A percentile compares a stretch with the other conserved stretches of the same genome.
These are phyloP conservation scores for Pyrrhoderma noxium DNA, from an alignment of 1,284 basidiomycete genomes.

Conservation along the genomic window DNA sequence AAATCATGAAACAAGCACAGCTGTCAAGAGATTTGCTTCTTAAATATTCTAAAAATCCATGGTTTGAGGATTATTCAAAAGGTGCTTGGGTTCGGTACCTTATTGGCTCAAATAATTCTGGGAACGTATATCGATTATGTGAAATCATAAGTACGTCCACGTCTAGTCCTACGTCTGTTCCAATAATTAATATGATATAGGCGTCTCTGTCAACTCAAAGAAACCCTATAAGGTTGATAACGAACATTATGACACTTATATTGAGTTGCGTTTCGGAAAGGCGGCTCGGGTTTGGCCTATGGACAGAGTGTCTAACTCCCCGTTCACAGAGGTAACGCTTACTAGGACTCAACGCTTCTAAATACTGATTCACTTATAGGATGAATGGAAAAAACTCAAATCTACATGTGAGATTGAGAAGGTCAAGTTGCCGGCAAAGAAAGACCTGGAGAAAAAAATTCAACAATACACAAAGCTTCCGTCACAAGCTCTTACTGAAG, in stretches of 20 bases:
- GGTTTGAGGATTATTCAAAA: slow-evolving; percentile 73
- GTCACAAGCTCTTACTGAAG: slow-evolving; percentile 69
- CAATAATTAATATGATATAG: slow-evolving; percentile 26
- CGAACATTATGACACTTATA: slow-evolving; percentile 49
- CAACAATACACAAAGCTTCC: slow-evolving; percentile 52
- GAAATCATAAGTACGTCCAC: slow-evolving; percentile 60
- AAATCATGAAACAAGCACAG: slow-evolving; percentile 51
- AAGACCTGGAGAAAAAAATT: slow-evolving; percentile 56
- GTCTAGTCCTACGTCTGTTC: background rate
- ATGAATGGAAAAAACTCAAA: slow-evolving; percentile 64
- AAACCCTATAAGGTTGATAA: slow-evolving; percentile 74
- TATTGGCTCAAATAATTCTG: slow-evolving; percentile 46
- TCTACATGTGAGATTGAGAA: slow-evolving; percentile 46
- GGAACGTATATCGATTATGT: slow-evolving; percentile 72
- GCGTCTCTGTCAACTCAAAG: slow-evolving; percentile 41
- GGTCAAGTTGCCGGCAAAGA: slow-evolving; percentile 58
- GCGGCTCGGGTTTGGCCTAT: slow-evolving; percentile 54
- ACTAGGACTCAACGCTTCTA: slow-evolving; percentile 1
- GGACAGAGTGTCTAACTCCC: slow-evolving; percentile 75
- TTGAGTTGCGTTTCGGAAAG: slow-evolving; percentile 69
- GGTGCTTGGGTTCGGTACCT: slow-evolving; percentile 77
- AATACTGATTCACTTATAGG: slow-evolving; percentile 37
- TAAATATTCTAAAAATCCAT: slow-evolving; percentile 59
- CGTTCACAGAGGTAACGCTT: slow-evolving; percentile 49
- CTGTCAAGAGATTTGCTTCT: slow-evolving; percentile 59